A percentile compares a stretch with the other conserved stretches of the same genome.
These are phyloP conservation scores for Boletus speciosus DNA, from an alignment of 768 basidiomycete species.

Conservation along the genomic window DNA sequence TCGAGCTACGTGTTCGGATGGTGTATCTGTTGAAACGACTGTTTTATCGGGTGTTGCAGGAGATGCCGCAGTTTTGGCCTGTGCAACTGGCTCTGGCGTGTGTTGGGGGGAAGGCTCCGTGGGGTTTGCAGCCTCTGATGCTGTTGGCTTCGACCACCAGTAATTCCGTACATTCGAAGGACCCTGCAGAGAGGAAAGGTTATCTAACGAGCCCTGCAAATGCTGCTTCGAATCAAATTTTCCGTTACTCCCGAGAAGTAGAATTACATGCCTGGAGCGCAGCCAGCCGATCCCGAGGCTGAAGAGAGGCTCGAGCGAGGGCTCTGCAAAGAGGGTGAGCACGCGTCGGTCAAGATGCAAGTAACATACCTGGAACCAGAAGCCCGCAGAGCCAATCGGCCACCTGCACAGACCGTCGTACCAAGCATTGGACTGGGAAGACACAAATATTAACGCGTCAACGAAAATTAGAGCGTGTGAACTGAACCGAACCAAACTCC, in stretches of 20 bases:
- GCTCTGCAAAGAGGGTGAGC: slow-evolving; percentile 19
- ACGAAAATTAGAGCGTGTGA: slow-evolving; percentile 1
- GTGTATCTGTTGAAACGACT: background rate
- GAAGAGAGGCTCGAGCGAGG: slow-evolving; percentile 7
- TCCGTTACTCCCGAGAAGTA: background rate
- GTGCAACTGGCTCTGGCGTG: slow-evolving; percentile 4
- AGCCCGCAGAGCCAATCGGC: slow-evolving; percentile 23
- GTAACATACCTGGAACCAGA: slow-evolving; percentile 20
- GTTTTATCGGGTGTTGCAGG: background rate
- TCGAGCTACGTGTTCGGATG: background rate
- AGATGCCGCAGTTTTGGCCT: background rate
- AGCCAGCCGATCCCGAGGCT: slow-evolving; percentile 8
- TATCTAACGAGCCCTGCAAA: background rate
- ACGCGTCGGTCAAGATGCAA: background rate
- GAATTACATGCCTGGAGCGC: slow-evolving; percentile 20
- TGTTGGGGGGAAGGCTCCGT: background rate
- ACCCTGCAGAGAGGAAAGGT: slow-evolving; percentile 10
- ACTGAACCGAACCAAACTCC: slow-evolving; percentile 13
- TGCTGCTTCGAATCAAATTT: slow-evolving; percentile 8
- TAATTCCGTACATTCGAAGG: slow-evolving; percentile 24
- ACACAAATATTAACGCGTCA: background rate
- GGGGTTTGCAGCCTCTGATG: background rate
- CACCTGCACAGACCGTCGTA: slow-evolving; percentile 18
- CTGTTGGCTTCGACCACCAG: slow-evolving; percentile 31
- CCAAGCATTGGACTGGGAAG: slow-evolving; percentile 17